Evolutionary conservation across 2,329 filamentous ascomycete species (phyloP).

Genomic region (Aspergillus piperis): DNA sequence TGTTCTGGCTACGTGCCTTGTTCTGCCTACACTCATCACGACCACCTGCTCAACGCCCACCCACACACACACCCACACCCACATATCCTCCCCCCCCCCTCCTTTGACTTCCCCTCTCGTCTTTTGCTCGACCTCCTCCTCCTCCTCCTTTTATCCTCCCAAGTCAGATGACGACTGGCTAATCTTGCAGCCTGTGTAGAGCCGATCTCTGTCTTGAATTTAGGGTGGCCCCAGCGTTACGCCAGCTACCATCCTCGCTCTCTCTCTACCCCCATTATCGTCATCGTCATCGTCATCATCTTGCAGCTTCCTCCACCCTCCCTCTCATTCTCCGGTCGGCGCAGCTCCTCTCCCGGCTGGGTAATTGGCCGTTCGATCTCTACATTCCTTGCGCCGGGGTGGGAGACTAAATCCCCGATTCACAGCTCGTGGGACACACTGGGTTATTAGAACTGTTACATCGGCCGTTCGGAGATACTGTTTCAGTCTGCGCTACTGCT

Average conservation of each 20-base stretch:
- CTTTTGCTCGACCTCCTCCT: neutral
- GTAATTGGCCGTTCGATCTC: slow-evolving; percentile 10
- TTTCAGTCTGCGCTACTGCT: neutral
- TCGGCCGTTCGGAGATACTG: slow-evolving; percentile 8
- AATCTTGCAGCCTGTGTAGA: slow-evolving; percentile 22
- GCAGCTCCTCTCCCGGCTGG: slow-evolving; percentile 17
- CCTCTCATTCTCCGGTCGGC: slow-evolving; percentile 17
- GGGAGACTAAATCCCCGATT: slow-evolving; percentile 10
- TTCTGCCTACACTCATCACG: neutral
- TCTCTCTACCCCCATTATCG: slow-evolving; percentile 4
- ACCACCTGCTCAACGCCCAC: slow-evolving; percentile 4
- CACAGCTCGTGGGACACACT: neutral
- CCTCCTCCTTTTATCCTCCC: slow-evolving; percentile 4
- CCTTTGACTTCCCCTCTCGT: slow-evolving; percentile 8
- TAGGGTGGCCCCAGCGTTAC: slow-evolving; percentile 19
- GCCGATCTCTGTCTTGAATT: slow-evolving; percentile 17
- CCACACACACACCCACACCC: slow-evolving; percentile 8
- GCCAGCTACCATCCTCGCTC: slow-evolving; percentile 8
- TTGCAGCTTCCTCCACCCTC: slow-evolving; percentile 10
- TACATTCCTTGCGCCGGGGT: slow-evolving; percentile 17
- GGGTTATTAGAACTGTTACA: slow-evolving; percentile 5
- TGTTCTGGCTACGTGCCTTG: neutral
- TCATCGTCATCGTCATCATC: slow-evolving; percentile 16
- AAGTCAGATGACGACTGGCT: slow-evolving; percentile 24
- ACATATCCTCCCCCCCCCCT: slow-evolving; percentile 9